Base-by-base conservation (phyloP, 208 protist genomes). In the Strigomonas culicis region DNA sequence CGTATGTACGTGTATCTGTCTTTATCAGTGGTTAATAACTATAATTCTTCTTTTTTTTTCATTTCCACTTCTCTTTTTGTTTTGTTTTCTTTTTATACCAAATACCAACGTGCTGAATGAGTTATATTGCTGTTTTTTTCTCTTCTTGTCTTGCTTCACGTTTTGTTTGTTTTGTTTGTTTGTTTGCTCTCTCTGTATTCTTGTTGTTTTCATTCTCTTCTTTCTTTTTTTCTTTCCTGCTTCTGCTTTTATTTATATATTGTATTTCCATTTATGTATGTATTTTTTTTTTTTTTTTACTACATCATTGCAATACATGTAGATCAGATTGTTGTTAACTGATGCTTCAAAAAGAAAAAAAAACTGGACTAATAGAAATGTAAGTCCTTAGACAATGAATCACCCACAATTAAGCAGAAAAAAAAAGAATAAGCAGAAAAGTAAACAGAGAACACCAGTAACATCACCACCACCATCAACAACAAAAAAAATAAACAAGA, bases 231-330 rank as follows among this genome's bases (percentile, higher is more conserved):
- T 22, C 28, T 39, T 44, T 15, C 30, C 27, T 36, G 21, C 25
- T 13, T 22, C 50, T 58, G 43, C 32, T 61, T 66, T 59, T 46
- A 44, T 30, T 60, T 51, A 55, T 7, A 50, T 10, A 4, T 22
- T 25, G 34, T 64, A 34, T 51, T 13, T 32, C 56, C 28, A 6
- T 41, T 43, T 15, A n/a, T 66, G n/a, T 65, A 6, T n/a, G 4
- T 56, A 8, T 55, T 49, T 63, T 53, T 63, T 66, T 67, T 64
- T 53, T 68, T 64, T 70, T 24, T 52, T 63, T 66, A 61, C 8
- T 52, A 46, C 11, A 63, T 8, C 19, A 27, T 66, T 57, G 15
- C 60, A 51, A 7, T 56, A 28, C 19, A 6, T 66, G 8, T 55
- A 10, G 4, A 15, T 60, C 41, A 59, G 8, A 13, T 19, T 59